Base-by-base conservation (phyloP, 208 protist genomes). In the Leishmania guyanensis region DNA sequence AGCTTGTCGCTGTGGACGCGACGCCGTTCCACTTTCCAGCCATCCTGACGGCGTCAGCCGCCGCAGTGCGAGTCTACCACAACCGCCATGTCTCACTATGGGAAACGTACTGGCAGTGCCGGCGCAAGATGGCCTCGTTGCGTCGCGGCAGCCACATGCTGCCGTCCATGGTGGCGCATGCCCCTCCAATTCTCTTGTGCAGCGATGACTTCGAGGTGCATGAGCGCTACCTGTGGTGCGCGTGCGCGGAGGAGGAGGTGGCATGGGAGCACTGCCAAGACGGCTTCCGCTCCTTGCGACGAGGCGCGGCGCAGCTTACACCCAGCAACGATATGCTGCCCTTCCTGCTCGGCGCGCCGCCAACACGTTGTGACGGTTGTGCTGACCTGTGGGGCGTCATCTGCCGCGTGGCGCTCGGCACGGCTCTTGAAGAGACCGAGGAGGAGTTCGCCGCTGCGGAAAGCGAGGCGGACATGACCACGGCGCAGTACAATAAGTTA, bases 141-240 rank as follows among this genome's bases (percentile, higher is more conserved):
- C 78, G 82, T 71, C 77, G 81, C 70, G 81, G 87, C 64, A 86
- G 60, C 76, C 89, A 89, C 84, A 72, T 81, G 39, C 74, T 84
- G 29, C 88, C 92, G 36, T 80, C 86, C 48, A 72, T 66, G 39
- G 74, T 93, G 1, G 80, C 64, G 51, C 58, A 70, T 29, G 68
- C 80, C 10, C 43, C 58, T 22, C 79, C 83, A 9, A 73, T 91
- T 65, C 72, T 93, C 51, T 78, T 84, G n/a, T 93, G 86, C 85
- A 83, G 80, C 56, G 92, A 93, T 66, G 90, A 95, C 77, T 89
- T 82, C 70, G 92, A 95, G 73, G 86, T 92, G 29, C 89, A 89
- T 56, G 92, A 95, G 51, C 84, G 92, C 16, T 92, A 91, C 71
- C 58, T 91, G 3, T 95, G 90, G 90, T 91, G 82, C 56, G 58